Evolutionary conservation across 2,329 filamentous ascomycete genomes (phyloP), one percentile per base, ranked within the genome.

Genomic region (Arthrinium phaeospermum): DNA sequence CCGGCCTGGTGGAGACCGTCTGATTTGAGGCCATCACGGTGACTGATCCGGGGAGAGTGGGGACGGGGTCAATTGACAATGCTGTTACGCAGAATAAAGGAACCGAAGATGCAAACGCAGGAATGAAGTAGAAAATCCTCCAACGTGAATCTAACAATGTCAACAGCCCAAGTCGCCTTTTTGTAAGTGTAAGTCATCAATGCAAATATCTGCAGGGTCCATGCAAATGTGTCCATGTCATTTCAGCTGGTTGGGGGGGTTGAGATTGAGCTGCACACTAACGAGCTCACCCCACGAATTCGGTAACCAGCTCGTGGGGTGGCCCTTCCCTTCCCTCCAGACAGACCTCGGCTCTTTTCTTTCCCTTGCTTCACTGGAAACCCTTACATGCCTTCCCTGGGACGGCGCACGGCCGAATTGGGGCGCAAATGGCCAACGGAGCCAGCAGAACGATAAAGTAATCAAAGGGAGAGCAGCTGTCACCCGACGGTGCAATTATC

Each of bases 11-110:
- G 10, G 74, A 53, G 16, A 51, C 44, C 27, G 53, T 68, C 69
- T 73, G 74, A 44, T 72, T 72, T 37, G 76, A 75, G 13, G 73
- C 72, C 74, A 76, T 77, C 57, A 41, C 71, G 44, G 14, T n/a
- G 30, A 64, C 10, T 57, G 14, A 30, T 47, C 37, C 1, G 51
- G 51, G 37, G 37, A 41, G 37, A 41, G 37, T 41, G 37, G 37
- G 37, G 37, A 41, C 8, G 37, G 37, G 10, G 7, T 41, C 10
- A 41, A 34, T 19, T 12, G n/a, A 3, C 57, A 34, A n/a, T 61
- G 53, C 16, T 30, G 37, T 34, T 22, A 64, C 19, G 8, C 4
- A 30, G 13, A 30, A 19, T 30, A 22, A 37, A 37, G 27, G 34
- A 34, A 19, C 12, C 27, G 22, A 19, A 61, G 6, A 57, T 30